Conservation (phyloP, 352 stramenopile species). For the Phytophthora ramorum region DNA sequence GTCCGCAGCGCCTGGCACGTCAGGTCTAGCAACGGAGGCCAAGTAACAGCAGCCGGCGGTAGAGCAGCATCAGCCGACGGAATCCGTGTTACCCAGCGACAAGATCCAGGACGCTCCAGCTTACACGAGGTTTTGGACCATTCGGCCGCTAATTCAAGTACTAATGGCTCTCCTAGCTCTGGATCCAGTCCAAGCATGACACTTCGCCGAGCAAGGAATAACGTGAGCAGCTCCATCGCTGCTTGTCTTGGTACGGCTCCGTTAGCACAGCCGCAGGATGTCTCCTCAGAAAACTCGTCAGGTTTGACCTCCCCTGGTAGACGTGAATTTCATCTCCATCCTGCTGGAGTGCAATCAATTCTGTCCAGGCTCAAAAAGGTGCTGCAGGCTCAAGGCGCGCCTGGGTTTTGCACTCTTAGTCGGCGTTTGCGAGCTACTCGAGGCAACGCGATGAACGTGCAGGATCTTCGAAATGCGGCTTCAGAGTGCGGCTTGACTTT, state of each 20-base stretch:
- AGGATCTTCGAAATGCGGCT: constrained; percentile 80
- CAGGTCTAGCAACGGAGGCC: constrained; percentile 46
- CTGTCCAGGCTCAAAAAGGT: constrained; percentile 50
- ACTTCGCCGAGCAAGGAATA: constrained; percentile 49
- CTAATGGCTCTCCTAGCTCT: constrained; percentile 3
- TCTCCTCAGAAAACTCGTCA: constrained; percentile 4
- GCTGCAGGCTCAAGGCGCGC: constrained; percentile 66
- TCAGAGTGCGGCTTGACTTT: constrained; percentile 57
- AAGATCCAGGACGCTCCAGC: constrained; percentile 31
- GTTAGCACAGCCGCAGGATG: constrained; percentile 5
- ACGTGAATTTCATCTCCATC: constrained; percentile 40
- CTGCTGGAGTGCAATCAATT: constrained; percentile 67
- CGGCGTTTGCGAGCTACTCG: constrained; percentile 37
- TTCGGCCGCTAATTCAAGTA: constrained; percentile 29
- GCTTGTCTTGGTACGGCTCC: constrained; percentile 51
- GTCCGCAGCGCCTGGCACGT: constrained; percentile 89
- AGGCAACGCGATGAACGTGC: constrained; percentile 72
- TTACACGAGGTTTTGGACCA: constrained; percentile 74
- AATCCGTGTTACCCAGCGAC: constrained; percentile 27
- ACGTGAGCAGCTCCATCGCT: constrained; percentile 57
- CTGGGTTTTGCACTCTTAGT: constrained; percentile 80
- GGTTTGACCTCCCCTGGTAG: constrained; percentile 24
- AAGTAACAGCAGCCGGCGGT: neutral
- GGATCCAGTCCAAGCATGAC: constrained; percentile 28
- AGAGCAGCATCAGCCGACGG: constrained; percentile 9